Evolutionary conservation across 1,139 yeast species (phyloP).

Genomic region (Ogataea hybrid): DNA sequence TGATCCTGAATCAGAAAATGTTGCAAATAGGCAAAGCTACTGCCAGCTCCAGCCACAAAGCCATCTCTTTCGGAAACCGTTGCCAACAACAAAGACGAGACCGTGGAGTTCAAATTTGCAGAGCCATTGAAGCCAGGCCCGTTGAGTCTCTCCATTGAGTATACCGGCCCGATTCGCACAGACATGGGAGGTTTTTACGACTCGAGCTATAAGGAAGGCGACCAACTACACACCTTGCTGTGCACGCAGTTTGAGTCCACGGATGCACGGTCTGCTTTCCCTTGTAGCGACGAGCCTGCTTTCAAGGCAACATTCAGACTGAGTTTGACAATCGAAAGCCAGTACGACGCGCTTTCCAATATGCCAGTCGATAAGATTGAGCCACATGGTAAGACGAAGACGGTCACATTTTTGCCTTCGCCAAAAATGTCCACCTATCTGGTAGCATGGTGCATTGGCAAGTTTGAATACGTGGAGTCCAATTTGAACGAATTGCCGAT

Average conservation of each 20-base stretch:
- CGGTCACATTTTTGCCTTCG: slow-evolving; percentile 41
- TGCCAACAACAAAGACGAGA: slow-evolving; percentile 44
- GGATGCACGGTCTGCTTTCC: slow-evolving; percentile 88
- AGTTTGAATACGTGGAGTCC: slow-evolving; percentile 51
- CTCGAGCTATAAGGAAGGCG: slow-evolving; percentile 52
- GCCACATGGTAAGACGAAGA: slow-evolving; percentile 39
- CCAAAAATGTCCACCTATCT: slow-evolving; percentile 57
- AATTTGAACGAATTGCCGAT: slow-evolving; percentile 45
- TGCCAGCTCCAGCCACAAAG: slow-evolving; percentile 16
- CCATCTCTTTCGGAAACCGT: slow-evolving; percentile 19
- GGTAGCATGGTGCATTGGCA: slow-evolving; percentile 59
- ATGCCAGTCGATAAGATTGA: slow-evolving; percentile 64
- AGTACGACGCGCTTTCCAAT: slow-evolving; percentile 70
- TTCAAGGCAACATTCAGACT: slow-evolving; percentile 77
- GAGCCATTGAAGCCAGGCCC: slow-evolving; percentile 40
- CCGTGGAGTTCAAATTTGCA: slow-evolving; percentile 58
- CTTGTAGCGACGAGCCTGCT: slow-evolving; percentile 87
- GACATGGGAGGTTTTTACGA: slow-evolving; percentile 89
- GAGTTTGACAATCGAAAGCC: slow-evolving; percentile 55
- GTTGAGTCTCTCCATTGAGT: slow-evolving; percentile 38
- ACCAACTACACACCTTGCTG: slow-evolving; percentile 66
- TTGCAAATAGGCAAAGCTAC: slow-evolving; percentile 26
- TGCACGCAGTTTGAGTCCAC: slow-evolving; percentile 91
- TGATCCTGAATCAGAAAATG: slow-evolving; percentile 42
- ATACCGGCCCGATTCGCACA: slow-evolving; percentile 49